These are phyloP conservation scores for Phytomonas sp. DNA, from an alignment of 208 protist genomes.

Conservation along the genomic window DNA sequence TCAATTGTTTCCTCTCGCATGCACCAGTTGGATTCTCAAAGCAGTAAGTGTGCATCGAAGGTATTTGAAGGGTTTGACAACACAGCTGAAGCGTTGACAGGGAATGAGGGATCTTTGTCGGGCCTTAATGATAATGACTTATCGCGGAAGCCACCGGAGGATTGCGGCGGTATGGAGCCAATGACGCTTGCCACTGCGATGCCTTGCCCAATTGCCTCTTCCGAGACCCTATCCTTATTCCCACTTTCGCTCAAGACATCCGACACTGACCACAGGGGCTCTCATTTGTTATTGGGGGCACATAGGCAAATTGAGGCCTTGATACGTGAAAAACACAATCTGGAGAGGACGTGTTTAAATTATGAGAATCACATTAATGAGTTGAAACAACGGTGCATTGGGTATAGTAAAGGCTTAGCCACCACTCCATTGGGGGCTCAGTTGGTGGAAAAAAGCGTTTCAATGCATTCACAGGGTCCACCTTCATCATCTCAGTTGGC, in stretches of 20 bases:
- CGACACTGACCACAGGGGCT: background rate
- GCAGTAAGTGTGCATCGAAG: background rate
- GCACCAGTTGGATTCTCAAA: background rate
- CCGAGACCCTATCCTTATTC: background rate
- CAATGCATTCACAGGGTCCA: background rate
- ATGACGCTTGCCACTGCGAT: too few species aligned
- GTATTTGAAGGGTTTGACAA: background rate
- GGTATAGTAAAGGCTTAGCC: too few species aligned
- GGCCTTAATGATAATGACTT: background rate
- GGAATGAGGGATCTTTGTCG: background rate
- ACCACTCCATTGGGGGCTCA: background rate
- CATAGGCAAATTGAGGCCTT: conserved; percentile 22
- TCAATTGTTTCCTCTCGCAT: conserved; percentile 21
- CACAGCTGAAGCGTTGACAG: background rate
- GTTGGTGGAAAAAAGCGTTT: background rate
- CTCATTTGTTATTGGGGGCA: conserved; percentile 12
- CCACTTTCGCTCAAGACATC: background rate
- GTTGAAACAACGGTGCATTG: background rate
- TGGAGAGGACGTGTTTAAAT: conserved; percentile 18
- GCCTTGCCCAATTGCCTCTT: background rate
- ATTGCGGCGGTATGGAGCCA: background rate
- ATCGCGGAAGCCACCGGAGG: background rate
- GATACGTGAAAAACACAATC: conserved; percentile 16
- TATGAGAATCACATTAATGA: conserved; percentile 10
- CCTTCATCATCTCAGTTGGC: background rate